Percentiles rank a stretch among this genome's conserved stretches.
Conservation (phyloP, 2,329 filamentous ascomycete species). For the Lasiodiplodia hormozganensis region DNA sequence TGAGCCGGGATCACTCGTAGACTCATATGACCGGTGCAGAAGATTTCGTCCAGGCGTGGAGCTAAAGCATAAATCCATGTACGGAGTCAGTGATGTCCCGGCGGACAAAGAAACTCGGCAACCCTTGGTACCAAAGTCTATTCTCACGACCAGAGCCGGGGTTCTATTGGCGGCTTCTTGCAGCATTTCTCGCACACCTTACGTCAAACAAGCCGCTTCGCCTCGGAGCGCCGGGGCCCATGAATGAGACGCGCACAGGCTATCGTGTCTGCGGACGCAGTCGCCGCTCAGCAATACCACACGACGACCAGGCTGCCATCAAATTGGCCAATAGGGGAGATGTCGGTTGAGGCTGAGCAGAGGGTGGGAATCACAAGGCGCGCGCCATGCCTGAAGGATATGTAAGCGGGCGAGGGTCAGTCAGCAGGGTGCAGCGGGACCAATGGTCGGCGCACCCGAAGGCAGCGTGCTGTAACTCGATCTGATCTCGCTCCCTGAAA, state of each 20-base stretch:
- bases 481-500: constrained; percentile 23
- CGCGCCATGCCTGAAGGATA: background rate
- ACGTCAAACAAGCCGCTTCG: constrained; percentile 2
- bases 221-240: background rate
- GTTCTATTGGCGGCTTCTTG: too few relatives aligned
- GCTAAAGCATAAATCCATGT: background rate
- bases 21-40: background rate
- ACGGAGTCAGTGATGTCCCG: background rate
- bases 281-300: constrained; percentile 5
- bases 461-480: background rate
- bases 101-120: background rate
- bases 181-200: background rate
- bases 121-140: background rate
- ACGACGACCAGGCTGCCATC: constrained; percentile 8
- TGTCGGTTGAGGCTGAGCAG: constrained; percentile 16
- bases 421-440: constrained; percentile 11
- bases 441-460: constrained; percentile 7
- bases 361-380: constrained; percentile 15
- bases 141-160: background rate
- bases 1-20: background rate
- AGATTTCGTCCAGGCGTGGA: background rate
- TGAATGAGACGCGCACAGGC: constrained; percentile 13
- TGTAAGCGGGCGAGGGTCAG: constrained; percentile 11
- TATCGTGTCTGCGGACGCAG: constrained; percentile 8
- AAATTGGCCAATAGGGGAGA: constrained; percentile 3